Conservation (phyloP, 495 filamentous ascomycete genomes). For the Immersiella caudata region DNA sequence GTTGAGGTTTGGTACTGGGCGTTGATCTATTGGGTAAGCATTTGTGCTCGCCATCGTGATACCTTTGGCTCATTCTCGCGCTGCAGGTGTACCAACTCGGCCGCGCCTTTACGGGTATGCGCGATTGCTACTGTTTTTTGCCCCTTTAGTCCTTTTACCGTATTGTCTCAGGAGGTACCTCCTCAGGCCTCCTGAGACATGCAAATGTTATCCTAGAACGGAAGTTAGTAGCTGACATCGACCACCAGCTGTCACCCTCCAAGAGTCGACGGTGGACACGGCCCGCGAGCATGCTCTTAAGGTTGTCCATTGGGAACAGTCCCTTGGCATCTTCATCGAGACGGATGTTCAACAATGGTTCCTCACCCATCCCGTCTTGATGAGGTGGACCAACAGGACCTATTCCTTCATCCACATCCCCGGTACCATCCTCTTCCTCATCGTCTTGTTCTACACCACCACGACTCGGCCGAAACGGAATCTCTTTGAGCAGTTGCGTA, state of each 20-base stretch:
- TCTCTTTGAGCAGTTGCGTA: slow-evolving; percentile 37
- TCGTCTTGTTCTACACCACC: slow-evolving; percentile 69
- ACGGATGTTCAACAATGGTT: slow-evolving; percentile 62
- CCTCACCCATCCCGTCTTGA: slow-evolving; percentile 38
- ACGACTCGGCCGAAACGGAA: slow-evolving; percentile 50
- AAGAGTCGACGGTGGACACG: slow-evolving; percentile 55
- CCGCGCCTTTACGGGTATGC: slow-evolving; percentile 51
- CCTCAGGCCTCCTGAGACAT: too few relatives aligned
- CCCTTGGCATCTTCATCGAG: slow-evolving; percentile 65
- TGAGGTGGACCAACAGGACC: slow-evolving; percentile 58
- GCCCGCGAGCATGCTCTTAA: slow-evolving; percentile 58
- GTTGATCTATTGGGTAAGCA: slow-evolving; percentile 67
- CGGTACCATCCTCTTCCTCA: slow-evolving; percentile 69
- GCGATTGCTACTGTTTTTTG: too few relatives aligned
- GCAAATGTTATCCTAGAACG: too few relatives aligned
- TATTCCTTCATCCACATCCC: slow-evolving; percentile 86
- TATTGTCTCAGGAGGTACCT: too few relatives aligned
- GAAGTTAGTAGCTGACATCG: too few relatives aligned
- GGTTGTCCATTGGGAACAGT: slow-evolving; percentile 60
- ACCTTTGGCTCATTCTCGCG: neutral
- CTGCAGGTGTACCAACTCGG: slow-evolving; percentile 40
- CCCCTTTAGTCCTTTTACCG: too few relatives aligned
- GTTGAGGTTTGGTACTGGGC: slow-evolving; percentile 85
- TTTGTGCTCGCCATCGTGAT: slow-evolving; percentile 23
- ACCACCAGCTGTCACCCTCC: slow-evolving; percentile 63